These are phyloP conservation scores for Termitomyces sp. DNA, from an alignment of 768 basidiomycete species.

Conservation along the genomic window DNA sequence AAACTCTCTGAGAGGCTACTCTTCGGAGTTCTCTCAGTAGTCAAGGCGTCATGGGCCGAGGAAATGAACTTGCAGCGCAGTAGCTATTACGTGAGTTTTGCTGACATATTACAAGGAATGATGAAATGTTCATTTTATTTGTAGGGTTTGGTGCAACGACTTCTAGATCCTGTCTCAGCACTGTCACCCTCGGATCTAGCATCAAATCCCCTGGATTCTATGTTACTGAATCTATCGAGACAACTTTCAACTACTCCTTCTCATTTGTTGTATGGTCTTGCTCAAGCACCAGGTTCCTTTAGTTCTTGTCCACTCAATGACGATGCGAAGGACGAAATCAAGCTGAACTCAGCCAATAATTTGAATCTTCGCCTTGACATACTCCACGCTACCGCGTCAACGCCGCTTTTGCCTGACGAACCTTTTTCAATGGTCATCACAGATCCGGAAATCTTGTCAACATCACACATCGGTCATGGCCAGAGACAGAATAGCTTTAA, in stretches of 20 bases:
- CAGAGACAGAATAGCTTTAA: constrained; percentile 25
- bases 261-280: constrained; percentile 43
- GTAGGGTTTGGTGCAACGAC: constrained; percentile 65
- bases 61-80: constrained; percentile 59
- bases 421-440: constrained; percentile 14
- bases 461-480: constrained; percentile 24
- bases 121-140: constrained; percentile 7
- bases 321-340: constrained; percentile 38
- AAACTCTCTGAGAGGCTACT: constrained; percentile 39
- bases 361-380: constrained; percentile 49
- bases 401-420: constrained; percentile 29
- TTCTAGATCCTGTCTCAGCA: constrained; percentile 49
- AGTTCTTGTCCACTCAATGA: constrained; percentile 47
- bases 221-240: constrained; percentile 44
- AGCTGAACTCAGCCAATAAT: constrained; percentile 42
- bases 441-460: constrained; percentile 30
- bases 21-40: constrained; percentile 53
- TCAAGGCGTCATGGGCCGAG: constrained; percentile 54
- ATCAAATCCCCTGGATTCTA: constrained; percentile 37
- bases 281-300: constrained; percentile 44
- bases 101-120: background rate
- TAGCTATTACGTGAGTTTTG: constrained; percentile 60
- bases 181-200: constrained; percentile 37
- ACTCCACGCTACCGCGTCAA: constrained; percentile 35
- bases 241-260: constrained; percentile 53